These are phyloP conservation scores for Spiraea crenata DNA, from an alignment of 331 rosid species.

Conservation along the genomic window DNA sequence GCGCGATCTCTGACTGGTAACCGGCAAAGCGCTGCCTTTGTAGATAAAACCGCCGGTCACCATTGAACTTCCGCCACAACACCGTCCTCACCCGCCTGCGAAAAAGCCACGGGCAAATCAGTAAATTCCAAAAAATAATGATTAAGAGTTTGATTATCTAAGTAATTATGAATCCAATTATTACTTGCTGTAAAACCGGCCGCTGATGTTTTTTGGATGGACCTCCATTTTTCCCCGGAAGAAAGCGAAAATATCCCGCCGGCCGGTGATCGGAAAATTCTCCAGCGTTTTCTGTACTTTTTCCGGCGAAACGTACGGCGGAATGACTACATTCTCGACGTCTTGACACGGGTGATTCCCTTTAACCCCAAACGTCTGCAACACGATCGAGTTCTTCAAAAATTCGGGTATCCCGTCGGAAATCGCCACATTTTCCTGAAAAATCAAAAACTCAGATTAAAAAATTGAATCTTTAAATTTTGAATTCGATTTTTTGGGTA, in stretches of 20 bases:
- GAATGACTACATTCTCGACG: slow-evolving; percentile 83
- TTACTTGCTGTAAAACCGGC: slow-evolving; percentile 96
- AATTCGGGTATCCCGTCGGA: slow-evolving; percentile 69
- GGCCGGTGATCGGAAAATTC: slow-evolving; percentile 41
- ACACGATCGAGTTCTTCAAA: slow-evolving; percentile 68
- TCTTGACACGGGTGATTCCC: slow-evolving; percentile 79
- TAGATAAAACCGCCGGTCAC: slow-evolving; percentile 67
- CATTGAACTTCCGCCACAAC: slow-evolving; percentile 69
- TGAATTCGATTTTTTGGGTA: too few species aligned
- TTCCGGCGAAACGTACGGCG: slow-evolving; percentile 77
- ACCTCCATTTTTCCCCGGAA: slow-evolving; percentile 97
- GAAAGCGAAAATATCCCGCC: slow-evolving; percentile 81
- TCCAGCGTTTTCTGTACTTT: slow-evolving; percentile 37
- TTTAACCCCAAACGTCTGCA: slow-evolving; percentile 82
- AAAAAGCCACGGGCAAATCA: neutral
- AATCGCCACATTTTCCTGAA: slow-evolving; percentile 77
- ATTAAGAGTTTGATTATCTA: slow-evolving; percentile 12
- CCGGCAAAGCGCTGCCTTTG: slow-evolving; percentile 73
- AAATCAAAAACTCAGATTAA: neutral
- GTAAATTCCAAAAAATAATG: slow-evolving; percentile 5
- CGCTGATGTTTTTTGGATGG: slow-evolving; percentile 90
- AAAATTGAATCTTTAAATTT: neutral
- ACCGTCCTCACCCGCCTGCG: slow-evolving; percentile 69
- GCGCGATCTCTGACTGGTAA: slow-evolving; percentile 83
- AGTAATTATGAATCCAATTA: neutral